Percentiles rank a stretch among this genome's conserved stretches.
Evolutionary conservation across 2,329 filamentous ascomycete genomes (phyloP).

Genomic region (Aureobasidium sp.): DNA sequence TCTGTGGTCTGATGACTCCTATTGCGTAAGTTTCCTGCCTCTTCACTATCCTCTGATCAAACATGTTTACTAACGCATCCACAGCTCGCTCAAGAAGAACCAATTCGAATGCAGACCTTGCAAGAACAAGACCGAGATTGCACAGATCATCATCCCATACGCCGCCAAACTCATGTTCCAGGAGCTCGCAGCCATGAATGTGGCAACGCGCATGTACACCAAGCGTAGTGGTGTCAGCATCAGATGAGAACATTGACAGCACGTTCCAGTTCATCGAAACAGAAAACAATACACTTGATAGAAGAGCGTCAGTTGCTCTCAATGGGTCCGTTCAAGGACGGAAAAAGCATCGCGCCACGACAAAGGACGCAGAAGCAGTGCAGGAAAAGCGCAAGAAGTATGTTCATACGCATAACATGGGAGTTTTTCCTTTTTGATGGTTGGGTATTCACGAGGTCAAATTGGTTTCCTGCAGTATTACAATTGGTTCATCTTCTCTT

Average conservation of each 20-base stretch:
- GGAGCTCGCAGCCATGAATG: conserved; percentile 97
- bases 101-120: conserved; percentile 95
- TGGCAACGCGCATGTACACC: conserved; percentile 95
- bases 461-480: conserved; percentile 3
- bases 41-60: conserved; percentile 22
- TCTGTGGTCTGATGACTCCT: conserved; percentile 97
- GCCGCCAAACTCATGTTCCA: conserved; percentile 98
- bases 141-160: conserved; percentile 95
- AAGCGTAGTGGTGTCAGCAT: conserved; percentile 17
- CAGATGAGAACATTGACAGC: conserved; percentile 2
- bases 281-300: not conserved
- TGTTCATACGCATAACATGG: not conserved
- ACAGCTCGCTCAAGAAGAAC: conserved; percentile 65
- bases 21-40: conserved; percentile 70
- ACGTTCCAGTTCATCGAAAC: not conserved
- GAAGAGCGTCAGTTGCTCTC: not conserved
- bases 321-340: not conserved
- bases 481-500: conserved; percentile 5
- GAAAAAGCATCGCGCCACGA: conserved; percentile 1
- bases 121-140: conserved; percentile 99
- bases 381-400: not conserved
- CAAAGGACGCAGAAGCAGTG: not conserved
- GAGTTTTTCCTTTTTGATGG: not conserved
- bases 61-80: conserved; percentile 21
- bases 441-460: not conserved